Evolutionary conservation across 1,284 basidiomycete species (phyloP).

Genomic region (Ustilago bromivora): DNA sequence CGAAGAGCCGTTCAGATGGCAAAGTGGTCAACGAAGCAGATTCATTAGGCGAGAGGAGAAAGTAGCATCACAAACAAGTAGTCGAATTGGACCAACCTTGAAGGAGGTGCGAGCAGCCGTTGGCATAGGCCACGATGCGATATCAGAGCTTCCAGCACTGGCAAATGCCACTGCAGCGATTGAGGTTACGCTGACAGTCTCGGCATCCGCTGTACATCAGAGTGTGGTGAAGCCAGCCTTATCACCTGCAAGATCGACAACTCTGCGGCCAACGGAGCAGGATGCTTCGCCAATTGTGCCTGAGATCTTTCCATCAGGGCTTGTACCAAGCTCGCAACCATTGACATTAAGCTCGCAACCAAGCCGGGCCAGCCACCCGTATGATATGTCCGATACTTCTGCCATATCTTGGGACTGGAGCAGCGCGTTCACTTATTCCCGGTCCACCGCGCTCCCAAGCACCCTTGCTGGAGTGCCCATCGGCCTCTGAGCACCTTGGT

Average conservation of each 20-base stretch:
- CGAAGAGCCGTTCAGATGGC: slow-evolving; percentile 31
- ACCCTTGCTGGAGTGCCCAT: slow-evolving; percentile 7
- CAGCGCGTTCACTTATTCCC: slow-evolving; percentile 7
- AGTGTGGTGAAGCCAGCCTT: not conserved
- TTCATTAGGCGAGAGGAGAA: slow-evolving; percentile 29
- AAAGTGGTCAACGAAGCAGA: slow-evolving; percentile 32
- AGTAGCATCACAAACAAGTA: not conserved
- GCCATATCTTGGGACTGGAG: slow-evolving; percentile 9
- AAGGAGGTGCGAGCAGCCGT: too few species aligned
- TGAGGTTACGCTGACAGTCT: not conserved
- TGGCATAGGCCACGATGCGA: not conserved
- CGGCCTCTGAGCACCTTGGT: slow-evolving; percentile 4
- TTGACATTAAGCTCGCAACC: not conserved
- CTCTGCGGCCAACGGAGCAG: not conserved
- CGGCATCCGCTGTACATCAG: not conserved
- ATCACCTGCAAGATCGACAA: not conserved
- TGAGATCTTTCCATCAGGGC: not conserved
- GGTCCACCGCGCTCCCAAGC: slow-evolving; percentile 6
- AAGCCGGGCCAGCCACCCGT: not conserved
- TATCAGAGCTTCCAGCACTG: not conserved
- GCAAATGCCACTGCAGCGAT: not conserved
- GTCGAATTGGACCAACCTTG: not conserved
- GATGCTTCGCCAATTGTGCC: not conserved
- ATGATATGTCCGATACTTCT: not conserved
- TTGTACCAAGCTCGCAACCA: not conserved